Percentiles rank a stretch among this genome's conserved stretches.
Evolutionary conservation across 192 early-diverging fungal genomes (phyloP).

Genomic region (Coemansia sp.): DNA sequence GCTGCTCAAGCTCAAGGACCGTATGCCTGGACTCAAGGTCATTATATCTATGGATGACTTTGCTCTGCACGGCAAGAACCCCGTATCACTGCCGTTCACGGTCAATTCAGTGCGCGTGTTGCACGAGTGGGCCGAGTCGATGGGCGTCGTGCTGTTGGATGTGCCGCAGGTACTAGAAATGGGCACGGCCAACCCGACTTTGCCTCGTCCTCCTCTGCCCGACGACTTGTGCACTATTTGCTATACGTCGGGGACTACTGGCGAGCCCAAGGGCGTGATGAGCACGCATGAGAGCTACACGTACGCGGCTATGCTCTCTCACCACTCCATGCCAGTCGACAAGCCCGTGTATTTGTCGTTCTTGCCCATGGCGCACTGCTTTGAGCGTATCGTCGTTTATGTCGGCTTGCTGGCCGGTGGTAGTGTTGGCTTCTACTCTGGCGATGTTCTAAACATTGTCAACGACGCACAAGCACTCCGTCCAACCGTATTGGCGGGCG

Average conservation of each 20-base stretch:
- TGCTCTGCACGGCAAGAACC: constrained; percentile 44
- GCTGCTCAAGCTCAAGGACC: constrained; percentile 59
- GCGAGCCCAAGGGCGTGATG: constrained; percentile 78
- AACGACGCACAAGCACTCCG: constrained; percentile 83
- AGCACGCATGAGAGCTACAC: constrained; percentile 77
- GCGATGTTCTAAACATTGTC: constrained; percentile 65
- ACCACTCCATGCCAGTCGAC: neutral
- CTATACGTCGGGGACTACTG: constrained; percentile 89
- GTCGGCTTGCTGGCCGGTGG: constrained; percentile 63
- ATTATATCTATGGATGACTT: constrained; percentile 78
- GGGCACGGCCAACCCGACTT: constrained; percentile 59
- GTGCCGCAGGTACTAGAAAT: constrained; percentile 60
- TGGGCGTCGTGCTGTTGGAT: constrained; percentile 63
- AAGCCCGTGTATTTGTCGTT: constrained; percentile 67
- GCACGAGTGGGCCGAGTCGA: constrained; percentile 66
- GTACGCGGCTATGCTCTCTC: constrained; percentile 47
- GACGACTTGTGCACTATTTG: constrained; percentile 74
- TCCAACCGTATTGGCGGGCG: constrained; percentile 85
- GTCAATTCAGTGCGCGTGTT: constrained; percentile 42
- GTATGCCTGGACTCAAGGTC: constrained; percentile 69
- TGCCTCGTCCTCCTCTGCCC: constrained; percentile 62
- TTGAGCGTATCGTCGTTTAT: constrained; percentile 70
- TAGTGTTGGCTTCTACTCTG: constrained; percentile 76
- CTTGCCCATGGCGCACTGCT: constrained; percentile 91
- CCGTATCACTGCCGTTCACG: constrained; percentile 36